phyloP scores from a whole-genome alignment of 768 basidiomycete genomes.

The Fomitopsis serialis region DNA sequence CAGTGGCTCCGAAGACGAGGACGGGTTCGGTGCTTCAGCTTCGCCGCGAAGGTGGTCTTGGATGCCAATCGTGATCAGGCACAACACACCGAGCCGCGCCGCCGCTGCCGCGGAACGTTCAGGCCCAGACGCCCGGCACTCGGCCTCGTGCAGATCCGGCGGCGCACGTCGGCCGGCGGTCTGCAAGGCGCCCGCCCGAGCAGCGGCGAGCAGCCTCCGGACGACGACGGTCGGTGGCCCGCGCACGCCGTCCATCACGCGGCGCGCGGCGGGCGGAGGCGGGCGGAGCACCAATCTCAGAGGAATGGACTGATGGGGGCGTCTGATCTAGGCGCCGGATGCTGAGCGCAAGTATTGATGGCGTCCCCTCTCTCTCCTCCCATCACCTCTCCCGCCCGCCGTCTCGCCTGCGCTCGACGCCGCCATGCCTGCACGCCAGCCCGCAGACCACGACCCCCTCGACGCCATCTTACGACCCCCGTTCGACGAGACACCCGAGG shows the following conservation, averaged over 20 bases:
- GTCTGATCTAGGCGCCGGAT: conserved; percentile 5
- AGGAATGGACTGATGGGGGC: not conserved
- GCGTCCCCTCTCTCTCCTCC: conserved; percentile 8
- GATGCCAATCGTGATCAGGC: not conserved
- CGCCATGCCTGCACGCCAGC: conserved; percentile 21
- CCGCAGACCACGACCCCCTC: conserved; percentile 49
- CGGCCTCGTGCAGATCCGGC: not conserved
- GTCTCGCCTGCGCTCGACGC: not conserved
- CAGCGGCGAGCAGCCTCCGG: not conserved
- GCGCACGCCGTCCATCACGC: not conserved
- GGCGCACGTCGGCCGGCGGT: not conserved
- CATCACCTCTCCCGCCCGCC: not conserved
- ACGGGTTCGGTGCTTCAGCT: not conserved
- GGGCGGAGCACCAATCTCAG: conserved; percentile 1
- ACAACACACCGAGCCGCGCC: not conserved
- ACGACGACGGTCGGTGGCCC: not conserved
- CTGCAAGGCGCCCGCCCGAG: not conserved
- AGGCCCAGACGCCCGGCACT: not conserved
- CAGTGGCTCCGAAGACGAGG: too few relatives aligned
- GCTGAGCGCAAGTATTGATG: conserved; percentile 9
- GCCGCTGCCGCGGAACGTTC: too few relatives aligned
- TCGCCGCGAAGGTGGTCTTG: not conserved
- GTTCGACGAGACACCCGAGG: conserved; percentile 55
- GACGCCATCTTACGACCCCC: conserved; percentile 63
- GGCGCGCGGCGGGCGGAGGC: not conserved